A percentile compares a stretch with the other conserved stretches of the same genome.
These are phyloP conservation scores for Ophiostoma ips DNA, from an alignment of 2,329 filamentous ascomycete genomes.

Conservation along the genomic window DNA sequence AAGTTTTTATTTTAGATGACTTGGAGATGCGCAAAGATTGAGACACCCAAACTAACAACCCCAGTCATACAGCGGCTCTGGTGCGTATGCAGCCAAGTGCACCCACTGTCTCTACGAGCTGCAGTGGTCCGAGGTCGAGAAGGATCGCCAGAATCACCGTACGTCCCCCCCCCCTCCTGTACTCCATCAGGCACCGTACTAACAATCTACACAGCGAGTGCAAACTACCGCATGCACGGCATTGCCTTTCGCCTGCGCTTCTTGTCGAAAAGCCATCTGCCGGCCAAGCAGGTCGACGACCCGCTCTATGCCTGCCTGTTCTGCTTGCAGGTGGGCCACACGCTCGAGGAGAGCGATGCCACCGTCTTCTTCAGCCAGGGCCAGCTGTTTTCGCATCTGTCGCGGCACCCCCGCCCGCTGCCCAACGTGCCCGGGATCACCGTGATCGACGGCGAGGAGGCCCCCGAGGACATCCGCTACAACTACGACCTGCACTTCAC, in stretches of 20 bases:
- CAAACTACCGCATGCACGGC: slow-evolving; percentile 31
- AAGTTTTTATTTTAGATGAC: slow-evolving; percentile 9
- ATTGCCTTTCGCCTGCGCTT: slow-evolving; percentile 40
- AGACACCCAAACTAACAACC: not conserved
- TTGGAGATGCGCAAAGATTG: not conserved
- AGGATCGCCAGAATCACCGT: slow-evolving; percentile 36
- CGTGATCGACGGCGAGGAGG: slow-evolving; percentile 30
- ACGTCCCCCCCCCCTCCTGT: slow-evolving; percentile 13
- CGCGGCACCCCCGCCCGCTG: slow-evolving; percentile 38
- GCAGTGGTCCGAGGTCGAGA: slow-evolving; percentile 37
- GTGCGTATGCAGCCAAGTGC: slow-evolving; percentile 35
- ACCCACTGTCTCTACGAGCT: slow-evolving; percentile 39
- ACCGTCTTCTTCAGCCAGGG: slow-evolving; percentile 42
- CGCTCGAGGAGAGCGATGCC: slow-evolving; percentile 38
- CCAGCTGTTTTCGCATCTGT: slow-evolving; percentile 38
- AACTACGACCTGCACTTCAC: slow-evolving; percentile 41
- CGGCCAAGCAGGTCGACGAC: slow-evolving; percentile 35
- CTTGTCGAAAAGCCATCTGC: slow-evolving; percentile 41
- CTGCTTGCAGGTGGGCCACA: slow-evolving; percentile 35
- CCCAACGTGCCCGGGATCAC: slow-evolving; percentile 34
- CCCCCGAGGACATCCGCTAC: slow-evolving; percentile 28
- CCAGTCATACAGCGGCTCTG: slow-evolving; percentile 20
- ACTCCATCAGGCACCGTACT: not conserved
- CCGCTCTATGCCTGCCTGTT: slow-evolving; percentile 41
- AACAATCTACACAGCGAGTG: slow-evolving; percentile 25